Conservation (phyloP, 805 yeast genomes). For the Saccharomycopsis sp. region DNA sequence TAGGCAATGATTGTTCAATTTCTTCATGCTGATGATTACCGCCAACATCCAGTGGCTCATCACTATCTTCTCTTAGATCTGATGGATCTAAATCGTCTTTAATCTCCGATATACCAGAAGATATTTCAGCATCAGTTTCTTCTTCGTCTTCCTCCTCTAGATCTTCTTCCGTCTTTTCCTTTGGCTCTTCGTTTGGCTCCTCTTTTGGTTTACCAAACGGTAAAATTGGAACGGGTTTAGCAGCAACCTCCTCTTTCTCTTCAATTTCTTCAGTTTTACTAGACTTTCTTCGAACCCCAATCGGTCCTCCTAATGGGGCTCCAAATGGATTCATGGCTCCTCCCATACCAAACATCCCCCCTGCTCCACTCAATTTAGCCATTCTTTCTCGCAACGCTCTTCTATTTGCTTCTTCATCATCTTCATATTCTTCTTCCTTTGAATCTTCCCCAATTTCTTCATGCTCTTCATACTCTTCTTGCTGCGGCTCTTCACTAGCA, state of each 20-base stretch:
- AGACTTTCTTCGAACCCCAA: conserved; percentile 10
- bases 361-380: conserved; percentile 18
- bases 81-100: conserved; percentile 11
- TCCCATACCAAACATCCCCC: conserved; percentile 25
- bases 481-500: conserved; percentile 10
- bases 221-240: conserved; percentile 16
- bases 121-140: background rate
- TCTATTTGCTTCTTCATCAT: conserved; percentile 16
- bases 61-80: conserved; percentile 1
- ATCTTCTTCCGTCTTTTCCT: conserved; percentile 20
- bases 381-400: conserved; percentile 21
- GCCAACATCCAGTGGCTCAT: background rate
- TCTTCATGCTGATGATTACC: background rate
- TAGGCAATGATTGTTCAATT: background rate
- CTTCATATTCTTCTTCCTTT: conserved; percentile 20
- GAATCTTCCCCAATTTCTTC: conserved; percentile 20
- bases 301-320: conserved; percentile 22
- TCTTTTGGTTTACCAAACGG: conserved; percentile 20
- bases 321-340: conserved; percentile 26
- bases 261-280: conserved; percentile 2
- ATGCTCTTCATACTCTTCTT: conserved; percentile 23
- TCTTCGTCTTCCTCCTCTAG: conserved; percentile 26
- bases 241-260: conserved; percentile 2
- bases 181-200: conserved; percentile 14
- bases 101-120: conserved; percentile 13